Evolutionary conservation across 1,284 basidiomycete species (phyloP), one percentile per base, ranked within the genome.

Genomic region (Pulveroboletus sp.): DNA sequence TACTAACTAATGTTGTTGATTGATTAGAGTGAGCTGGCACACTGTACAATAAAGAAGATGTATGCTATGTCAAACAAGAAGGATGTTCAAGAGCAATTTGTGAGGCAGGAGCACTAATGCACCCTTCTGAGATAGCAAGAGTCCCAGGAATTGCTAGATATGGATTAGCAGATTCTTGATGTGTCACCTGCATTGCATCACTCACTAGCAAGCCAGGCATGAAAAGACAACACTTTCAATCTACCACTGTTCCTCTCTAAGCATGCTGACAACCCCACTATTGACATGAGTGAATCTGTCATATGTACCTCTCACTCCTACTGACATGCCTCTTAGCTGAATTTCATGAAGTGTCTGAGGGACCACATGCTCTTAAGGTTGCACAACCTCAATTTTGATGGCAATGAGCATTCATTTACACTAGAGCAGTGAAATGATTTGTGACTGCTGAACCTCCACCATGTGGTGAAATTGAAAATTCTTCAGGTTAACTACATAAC

Each of bases 221-320:
- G 18, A 35, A 45, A 42, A 9, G 47, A 58, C 39, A 58, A 56
- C 20, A 11, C 33, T 1, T 50, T 56, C 18, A 43, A n/a, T 31
- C 47, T 58, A 7, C 24, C 20, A 1, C 5, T 3, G 14, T 31
- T 45, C 20, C 28, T 55, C 1, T 4, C 20, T 15, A 4, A 29
- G 2, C 48, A 51, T 6, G 5, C 3, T 7, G 0, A 39, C 1
- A 29, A 55, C 8, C 49, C 36, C 0, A 29, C 54, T 17, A 25
- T 55, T 9, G 15, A 52, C 22, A 49, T 47, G 20, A 29, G 31
- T 33, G 24, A 49, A 12, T 31, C 49, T 33, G 29, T 33, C 5
- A 4, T 25, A 11, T 50, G 17, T 25, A 29, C 15, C 18, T 28
- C 17, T 38, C 18, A 3, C n/a, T 20, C 25, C 47, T 28, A 22